A percentile compares a stretch with the other conserved stretches of the same genome.
These are phyloP conservation scores for Cercospora sesami DNA, from an alignment of 2,329 filamentous ascomycete genomes.

Conservation along the genomic window DNA sequence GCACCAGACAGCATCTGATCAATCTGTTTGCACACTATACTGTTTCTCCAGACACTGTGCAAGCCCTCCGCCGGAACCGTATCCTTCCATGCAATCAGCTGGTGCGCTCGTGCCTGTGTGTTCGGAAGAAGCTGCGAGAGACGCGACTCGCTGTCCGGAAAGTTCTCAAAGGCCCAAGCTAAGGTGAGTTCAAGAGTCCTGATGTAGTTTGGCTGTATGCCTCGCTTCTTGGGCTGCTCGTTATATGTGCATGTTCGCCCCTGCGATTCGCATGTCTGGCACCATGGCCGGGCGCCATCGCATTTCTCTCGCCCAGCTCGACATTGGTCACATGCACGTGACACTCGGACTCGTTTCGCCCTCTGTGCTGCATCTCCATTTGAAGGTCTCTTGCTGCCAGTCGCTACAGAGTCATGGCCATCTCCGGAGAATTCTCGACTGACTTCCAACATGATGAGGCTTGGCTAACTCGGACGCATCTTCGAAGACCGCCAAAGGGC, in stretches of 20 bases:
- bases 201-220: constrained; percentile 78
- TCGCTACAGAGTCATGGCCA: constrained; percentile 7
- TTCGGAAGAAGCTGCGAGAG: constrained; percentile 57
- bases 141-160: constrained; percentile 49
- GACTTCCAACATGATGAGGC: constrained; percentile 23
- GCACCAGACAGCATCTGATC: constrained; percentile 59
- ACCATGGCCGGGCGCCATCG: constrained; percentile 66
- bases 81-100: constrained; percentile 55
- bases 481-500: background rate
- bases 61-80: constrained; percentile 56
- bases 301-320: constrained; percentile 63
- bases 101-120: constrained; percentile 45
- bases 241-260: constrained; percentile 70
- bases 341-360: constrained; percentile 53
- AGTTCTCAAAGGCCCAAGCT: constrained; percentile 64
- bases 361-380: constrained; percentile 33
- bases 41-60: constrained; percentile 63
- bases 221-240: constrained; percentile 71
- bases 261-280: constrained; percentile 65
- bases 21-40: constrained; percentile 62
- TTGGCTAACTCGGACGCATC: constrained; percentile 12
- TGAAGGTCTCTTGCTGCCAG: constrained; percentile 24
- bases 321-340: constrained; percentile 45
- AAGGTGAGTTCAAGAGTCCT: constrained; percentile 69
- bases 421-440: constrained; percentile 14